Base-by-base conservation (phyloP, 1,284 basidiomycete species). In the Vanrija pseudolonga region DNA sequence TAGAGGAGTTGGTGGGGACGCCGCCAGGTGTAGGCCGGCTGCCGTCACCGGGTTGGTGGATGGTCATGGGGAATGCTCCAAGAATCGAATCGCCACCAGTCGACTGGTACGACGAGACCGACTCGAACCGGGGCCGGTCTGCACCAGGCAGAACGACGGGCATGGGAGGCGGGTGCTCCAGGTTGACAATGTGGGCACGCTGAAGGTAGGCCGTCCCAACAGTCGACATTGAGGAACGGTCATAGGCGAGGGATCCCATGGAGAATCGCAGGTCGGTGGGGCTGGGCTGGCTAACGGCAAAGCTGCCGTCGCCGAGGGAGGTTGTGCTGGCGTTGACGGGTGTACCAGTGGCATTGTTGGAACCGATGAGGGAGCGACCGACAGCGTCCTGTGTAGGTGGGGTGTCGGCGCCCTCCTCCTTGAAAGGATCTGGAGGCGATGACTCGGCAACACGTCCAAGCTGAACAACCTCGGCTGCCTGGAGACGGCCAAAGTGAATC, bases 391-490 rank as follows among this genome's bases (percentile, higher is more conserved):
- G 32, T 4, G 32, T n/a, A n/a, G n/a, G n/a, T n/a, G n/a, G n/a
- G n/a, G n/a, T 32, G 17, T 9, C 6, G 18, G 19, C 11, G 9
- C 9, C 19, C 9, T 20, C 18, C 40, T 42, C 40, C 9, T 50
- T 51, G 45, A 62, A 60, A 3, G 63, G 63, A 26, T 60, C 50
- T 5, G 49, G 14, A 11, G 39, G 19, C 14, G 39, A 23, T 40
- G 32, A 12, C 32, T 32, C 32, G 9, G 32, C 9, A 12, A 50
- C 43, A 26, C 40, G 42, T n/a, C 65, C 66, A 39, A 76, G 62
- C 36, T 73, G 68, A 0, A 77, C 72, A 32, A 78, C 64, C 53
- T 76, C 76, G 48, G 76, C 76, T 32, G 73, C 65, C 53, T 77
- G 76, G 14, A 74, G 58, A 24, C 68, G 57, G 9, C 74, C 75